These are phyloP conservation scores for Phytomonas sp. DNA, from an alignment of 208 protist genomes.

Conservation along the genomic window DNA sequence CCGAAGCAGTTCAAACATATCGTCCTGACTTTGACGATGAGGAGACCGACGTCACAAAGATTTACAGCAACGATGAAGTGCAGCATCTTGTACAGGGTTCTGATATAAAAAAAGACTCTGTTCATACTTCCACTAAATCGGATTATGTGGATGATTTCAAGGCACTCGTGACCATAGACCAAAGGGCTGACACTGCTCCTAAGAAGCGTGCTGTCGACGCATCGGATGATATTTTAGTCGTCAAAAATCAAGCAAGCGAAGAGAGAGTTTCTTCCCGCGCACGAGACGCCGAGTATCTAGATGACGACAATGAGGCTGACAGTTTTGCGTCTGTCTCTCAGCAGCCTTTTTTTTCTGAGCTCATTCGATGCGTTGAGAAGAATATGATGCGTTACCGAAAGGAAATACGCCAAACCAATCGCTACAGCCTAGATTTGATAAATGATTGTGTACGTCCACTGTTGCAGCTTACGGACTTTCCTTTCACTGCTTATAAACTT, in stretches of 20 bases:
- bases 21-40: constrained; percentile 15
- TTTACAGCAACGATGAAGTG: constrained; percentile 68
- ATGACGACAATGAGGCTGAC: constrained; percentile 27
- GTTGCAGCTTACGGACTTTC: constrained; percentile 81
- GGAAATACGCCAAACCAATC: constrained; percentile 46
- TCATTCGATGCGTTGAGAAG: constrained; percentile 57
- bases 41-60: constrained; percentile 50
- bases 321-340: constrained; percentile 32
- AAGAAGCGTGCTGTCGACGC: background rate
- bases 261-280: background rate
- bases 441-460: constrained; percentile 78
- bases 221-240: background rate
- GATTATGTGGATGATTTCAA: background rate
- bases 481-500: constrained; percentile 65
- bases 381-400: constrained; percentile 72
- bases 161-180: background rate
- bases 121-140: background rate
- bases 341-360: constrained; percentile 73
- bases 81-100: constrained; percentile 14
- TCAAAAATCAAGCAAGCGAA: background rate
- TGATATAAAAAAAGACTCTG: background rate
- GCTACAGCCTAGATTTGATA: constrained; percentile 57
- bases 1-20: background rate
- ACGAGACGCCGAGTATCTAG: background rate
- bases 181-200: background rate